phyloP scores from a whole-genome alignment of 352 stramenopile genomes.

The Globisporangium polare region DNA sequence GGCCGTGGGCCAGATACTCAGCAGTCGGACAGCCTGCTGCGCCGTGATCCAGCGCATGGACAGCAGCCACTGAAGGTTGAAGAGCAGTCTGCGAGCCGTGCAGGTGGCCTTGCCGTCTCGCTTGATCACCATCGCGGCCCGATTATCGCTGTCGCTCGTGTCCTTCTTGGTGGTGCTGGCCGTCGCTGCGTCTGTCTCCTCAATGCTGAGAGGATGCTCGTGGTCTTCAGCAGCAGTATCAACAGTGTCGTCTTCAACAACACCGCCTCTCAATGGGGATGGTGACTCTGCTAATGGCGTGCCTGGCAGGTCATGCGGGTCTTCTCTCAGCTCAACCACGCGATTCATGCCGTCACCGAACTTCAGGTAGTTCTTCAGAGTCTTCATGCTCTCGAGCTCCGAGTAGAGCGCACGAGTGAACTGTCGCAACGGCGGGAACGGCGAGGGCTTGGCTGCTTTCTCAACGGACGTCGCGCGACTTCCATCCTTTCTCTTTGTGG shows the following conservation, averaged over 20 bases:
- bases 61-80: conserved; percentile 72
- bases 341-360: conserved; percentile 50
- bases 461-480: background rate
- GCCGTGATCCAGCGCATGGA: conserved; percentile 66
- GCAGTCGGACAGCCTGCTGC: conserved; percentile 47
- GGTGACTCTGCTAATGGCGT: background rate
- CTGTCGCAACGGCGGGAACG: conserved; percentile 36
- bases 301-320: background rate
- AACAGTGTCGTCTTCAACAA: background rate
- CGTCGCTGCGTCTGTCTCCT: conserved; percentile 1
- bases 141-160: conserved; percentile 20
- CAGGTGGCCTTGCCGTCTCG: conserved; percentile 36
- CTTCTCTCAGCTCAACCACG: conserved; percentile 31
- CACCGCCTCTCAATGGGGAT: background rate
- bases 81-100: conserved; percentile 52
- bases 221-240: background rate
- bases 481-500: background rate
- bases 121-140: conserved; percentile 25
- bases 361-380: conserved; percentile 55
- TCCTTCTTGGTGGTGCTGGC: conserved; percentile 9
- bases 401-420: conserved; percentile 42
- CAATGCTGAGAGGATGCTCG: background rate
- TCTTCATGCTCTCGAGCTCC: conserved; percentile 64
- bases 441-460: conserved; percentile 3
- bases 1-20: conserved; percentile 42